A percentile compares a stretch with the other conserved stretches of the same genome.
Conservation (phyloP, 2,329 filamentous ascomycete genomes). For the Calonectria pseudoreteaudii region DNA sequence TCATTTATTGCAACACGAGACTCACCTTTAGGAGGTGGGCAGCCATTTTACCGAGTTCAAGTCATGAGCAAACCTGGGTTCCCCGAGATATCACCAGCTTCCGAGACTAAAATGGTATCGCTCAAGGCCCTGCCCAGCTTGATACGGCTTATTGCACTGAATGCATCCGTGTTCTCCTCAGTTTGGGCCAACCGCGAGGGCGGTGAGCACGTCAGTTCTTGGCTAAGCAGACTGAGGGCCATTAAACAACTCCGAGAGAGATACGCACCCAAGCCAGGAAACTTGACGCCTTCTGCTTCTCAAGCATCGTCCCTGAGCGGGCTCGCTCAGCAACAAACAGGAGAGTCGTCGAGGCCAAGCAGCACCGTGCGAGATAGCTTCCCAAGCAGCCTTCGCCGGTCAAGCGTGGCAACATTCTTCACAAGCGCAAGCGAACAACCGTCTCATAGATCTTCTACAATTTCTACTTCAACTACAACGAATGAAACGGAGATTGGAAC, state of each 20-base stretch:
- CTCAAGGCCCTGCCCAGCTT: constrained; percentile 85
- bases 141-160: constrained; percentile 88
- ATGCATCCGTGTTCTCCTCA: constrained; percentile 90
- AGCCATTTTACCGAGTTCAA: constrained; percentile 86
- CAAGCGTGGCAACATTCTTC: constrained; percentile 76
- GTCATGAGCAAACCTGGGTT: constrained; percentile 90
- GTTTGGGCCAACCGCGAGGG: constrained; percentile 87
- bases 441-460: constrained; percentile 69
- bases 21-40: constrained; percentile 47
- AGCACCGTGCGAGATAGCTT: constrained; percentile 71
- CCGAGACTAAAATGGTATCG: constrained; percentile 89
- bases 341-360: constrained; percentile 52
- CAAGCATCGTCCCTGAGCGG: constrained; percentile 46
- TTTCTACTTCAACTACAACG: constrained; percentile 64
- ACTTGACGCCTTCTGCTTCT: constrained; percentile 43
- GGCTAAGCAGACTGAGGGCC: constrained; percentile 87
- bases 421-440: constrained; percentile 66
- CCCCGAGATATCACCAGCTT: constrained; percentile 90
- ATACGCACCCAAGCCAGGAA: constrained; percentile 59
- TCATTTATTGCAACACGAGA: constrained; percentile 77
- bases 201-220: constrained; percentile 87
- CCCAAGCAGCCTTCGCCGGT: constrained; percentile 65
- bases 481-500: constrained; percentile 65
- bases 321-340: constrained; percentile 36
- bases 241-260: constrained; percentile 85